These are phyloP conservation scores for Solanum appendiculatum DNA, from an alignment of 257 asterid genomes.

Conservation along the genomic window DNA sequence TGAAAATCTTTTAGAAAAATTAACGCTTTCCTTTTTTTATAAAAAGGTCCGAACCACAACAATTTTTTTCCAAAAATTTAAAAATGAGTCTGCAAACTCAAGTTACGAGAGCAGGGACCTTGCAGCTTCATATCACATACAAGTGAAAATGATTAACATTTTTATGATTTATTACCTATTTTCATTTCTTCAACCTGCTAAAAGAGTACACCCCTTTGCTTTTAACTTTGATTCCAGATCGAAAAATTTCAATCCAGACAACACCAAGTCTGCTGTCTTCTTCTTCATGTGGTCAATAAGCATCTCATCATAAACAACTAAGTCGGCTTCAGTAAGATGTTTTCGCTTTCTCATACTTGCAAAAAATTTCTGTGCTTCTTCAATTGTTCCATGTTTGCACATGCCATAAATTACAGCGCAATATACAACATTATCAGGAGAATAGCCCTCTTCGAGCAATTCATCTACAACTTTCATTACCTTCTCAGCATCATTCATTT, in stretches of 20 bases:
- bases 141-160: background rate
- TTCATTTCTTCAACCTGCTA: constrained; percentile 27
- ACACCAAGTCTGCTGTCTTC: constrained; percentile 69
- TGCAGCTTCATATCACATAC: background rate
- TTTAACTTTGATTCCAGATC: constrained; percentile 66
- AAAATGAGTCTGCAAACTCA: background rate
- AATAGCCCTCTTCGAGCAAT: constrained; percentile 54
- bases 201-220: constrained; percentile 54
- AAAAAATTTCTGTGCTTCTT: constrained; percentile 70
- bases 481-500: constrained; percentile 49
- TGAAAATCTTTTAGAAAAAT: background rate
- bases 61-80: background rate
- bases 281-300: constrained; percentile 79
- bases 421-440: constrained; percentile 28
- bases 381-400: constrained; percentile 79
- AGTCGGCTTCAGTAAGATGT: constrained; percentile 59
- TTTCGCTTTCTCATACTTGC: constrained; percentile 38
- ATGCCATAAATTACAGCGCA: constrained; percentile 66
- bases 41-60: background rate
- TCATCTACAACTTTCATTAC: constrained; percentile 57
- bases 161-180: background rate
- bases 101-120: background rate
- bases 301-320: constrained; percentile 63
- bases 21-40: background rate
- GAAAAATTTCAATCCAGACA: constrained; percentile 80